Evolutionary conservation across 2,329 filamentous ascomycete species (phyloP).

Genomic region (Hymenoscyphus linearis): DNA sequence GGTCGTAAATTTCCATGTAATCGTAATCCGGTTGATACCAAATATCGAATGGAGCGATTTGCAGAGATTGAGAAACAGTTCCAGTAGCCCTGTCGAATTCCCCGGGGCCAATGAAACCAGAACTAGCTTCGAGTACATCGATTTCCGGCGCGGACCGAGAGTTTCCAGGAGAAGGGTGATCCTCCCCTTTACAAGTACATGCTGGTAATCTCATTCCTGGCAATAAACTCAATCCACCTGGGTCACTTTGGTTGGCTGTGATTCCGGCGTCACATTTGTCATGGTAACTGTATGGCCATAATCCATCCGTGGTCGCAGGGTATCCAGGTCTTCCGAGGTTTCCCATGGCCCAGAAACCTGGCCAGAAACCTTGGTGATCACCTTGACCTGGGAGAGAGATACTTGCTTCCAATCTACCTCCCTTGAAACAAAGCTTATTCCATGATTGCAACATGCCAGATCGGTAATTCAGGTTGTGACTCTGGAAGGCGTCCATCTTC

Average conservation of each 20-base stretch:
- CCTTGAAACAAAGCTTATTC: conserved; percentile 70
- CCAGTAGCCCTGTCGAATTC: conserved; percentile 49
- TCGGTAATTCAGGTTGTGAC: conserved; percentile 60
- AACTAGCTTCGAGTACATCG: conserved; percentile 66
- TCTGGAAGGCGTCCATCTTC: conserved; percentile 59
- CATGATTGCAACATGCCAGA: conserved; percentile 72
- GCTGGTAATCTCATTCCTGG: conserved; percentile 67
- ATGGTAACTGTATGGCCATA: conserved; percentile 71
- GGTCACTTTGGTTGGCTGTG: conserved; percentile 64
- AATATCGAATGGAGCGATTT: conserved; percentile 65
- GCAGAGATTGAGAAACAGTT: conserved; percentile 59
- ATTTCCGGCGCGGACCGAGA: conserved; percentile 67
- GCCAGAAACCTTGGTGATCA: conserved; percentile 66
- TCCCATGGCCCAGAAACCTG: conserved; percentile 72
- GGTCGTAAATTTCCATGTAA: conserved; percentile 61
- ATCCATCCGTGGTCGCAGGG: conserved; percentile 62
- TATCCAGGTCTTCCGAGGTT: conserved; percentile 67
- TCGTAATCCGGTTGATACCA: conserved; percentile 64
- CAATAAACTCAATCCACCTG: conserved; percentile 60
- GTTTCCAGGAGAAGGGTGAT: conserved; percentile 60
- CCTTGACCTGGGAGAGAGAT: conserved; percentile 64
- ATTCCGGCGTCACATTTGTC: conserved; percentile 65
- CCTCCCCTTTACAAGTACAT: conserved; percentile 58
- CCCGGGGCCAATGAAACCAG: conserved; percentile 33
- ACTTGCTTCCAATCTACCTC: conserved; percentile 63